Conservation (phyloP, 1,284 basidiomycete genomes). For the Boletus mariae region DNA sequence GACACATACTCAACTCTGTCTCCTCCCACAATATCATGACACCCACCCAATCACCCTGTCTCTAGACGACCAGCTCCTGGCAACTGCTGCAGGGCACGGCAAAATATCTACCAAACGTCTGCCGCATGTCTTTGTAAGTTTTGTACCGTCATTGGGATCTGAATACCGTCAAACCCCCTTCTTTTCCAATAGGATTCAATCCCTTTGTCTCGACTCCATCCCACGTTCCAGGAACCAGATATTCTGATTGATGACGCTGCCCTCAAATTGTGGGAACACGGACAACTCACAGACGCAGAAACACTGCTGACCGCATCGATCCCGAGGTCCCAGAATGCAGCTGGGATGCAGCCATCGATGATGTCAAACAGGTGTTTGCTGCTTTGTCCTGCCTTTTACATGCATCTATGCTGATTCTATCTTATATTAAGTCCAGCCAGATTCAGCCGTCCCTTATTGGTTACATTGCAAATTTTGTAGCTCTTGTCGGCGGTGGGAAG, state of each 20-base stretch:
- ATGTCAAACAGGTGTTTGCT: constrained; percentile 4
- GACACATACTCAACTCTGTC: no score
- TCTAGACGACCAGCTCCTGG: constrained; percentile 1
- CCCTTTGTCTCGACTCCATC: no score
- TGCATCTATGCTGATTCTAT: no score
- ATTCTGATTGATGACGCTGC: background rate
- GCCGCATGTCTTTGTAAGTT: background rate
- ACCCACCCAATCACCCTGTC: constrained; percentile 5
- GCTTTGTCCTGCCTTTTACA: no score
- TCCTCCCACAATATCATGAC: background rate
- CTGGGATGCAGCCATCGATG: constrained; percentile 4
- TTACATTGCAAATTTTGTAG: background rate
- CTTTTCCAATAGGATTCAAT: no score
- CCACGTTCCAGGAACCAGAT: no score
- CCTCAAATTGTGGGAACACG: background rate
- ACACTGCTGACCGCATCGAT: background rate
- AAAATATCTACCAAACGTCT: background rate
- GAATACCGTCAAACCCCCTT: background rate
- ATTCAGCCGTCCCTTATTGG: background rate
- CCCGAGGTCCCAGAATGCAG: background rate
- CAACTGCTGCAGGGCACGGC: background rate
- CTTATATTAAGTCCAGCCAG: background rate
- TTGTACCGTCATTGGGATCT: background rate
- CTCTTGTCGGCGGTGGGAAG: background rate
- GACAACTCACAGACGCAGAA: background rate